Conservation (phyloP, 441 rosid species). For the Hura crepitans region DNA sequence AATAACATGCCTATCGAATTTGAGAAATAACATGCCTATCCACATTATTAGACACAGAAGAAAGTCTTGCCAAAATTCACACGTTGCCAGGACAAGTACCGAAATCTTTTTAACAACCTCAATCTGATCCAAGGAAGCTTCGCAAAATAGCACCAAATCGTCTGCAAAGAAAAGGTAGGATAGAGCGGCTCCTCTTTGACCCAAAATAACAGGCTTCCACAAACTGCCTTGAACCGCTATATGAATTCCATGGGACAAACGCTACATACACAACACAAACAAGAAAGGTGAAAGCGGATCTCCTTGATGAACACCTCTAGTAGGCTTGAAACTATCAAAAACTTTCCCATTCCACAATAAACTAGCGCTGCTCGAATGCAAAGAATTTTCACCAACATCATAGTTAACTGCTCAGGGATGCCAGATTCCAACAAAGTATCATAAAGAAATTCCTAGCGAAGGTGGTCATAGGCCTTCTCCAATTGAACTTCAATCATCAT, state of each 20-base stretch:
- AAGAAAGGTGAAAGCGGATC: constrained; percentile 3
- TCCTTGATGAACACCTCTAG: background rate
- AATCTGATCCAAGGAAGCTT: background rate
- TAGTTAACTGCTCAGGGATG: fast-evolving
- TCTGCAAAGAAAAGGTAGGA: background rate
- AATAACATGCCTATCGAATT: too few species aligned
- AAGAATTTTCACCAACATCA: background rate
- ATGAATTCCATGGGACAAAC: background rate
- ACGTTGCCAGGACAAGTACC: too few species aligned
- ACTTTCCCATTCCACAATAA: background rate
- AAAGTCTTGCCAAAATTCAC: too few species aligned
- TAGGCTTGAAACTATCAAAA: background rate
- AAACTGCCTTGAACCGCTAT: background rate
- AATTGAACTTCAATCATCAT: background rate
- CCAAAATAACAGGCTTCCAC: background rate
- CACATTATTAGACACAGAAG: too few species aligned
- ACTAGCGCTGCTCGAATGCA: fast-evolving
- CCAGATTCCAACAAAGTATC: background rate
- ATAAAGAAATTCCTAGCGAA: background rate
- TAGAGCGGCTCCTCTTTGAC: background rate
- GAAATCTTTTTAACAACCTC: too few species aligned
- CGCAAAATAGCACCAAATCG: background rate
- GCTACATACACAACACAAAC: background rate
- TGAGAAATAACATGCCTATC: too few species aligned
- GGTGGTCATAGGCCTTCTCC: background rate